Evolutionary conservation across 441 rosid species (phyloP).

Genomic region (Codiaeum variegatum): DNA sequence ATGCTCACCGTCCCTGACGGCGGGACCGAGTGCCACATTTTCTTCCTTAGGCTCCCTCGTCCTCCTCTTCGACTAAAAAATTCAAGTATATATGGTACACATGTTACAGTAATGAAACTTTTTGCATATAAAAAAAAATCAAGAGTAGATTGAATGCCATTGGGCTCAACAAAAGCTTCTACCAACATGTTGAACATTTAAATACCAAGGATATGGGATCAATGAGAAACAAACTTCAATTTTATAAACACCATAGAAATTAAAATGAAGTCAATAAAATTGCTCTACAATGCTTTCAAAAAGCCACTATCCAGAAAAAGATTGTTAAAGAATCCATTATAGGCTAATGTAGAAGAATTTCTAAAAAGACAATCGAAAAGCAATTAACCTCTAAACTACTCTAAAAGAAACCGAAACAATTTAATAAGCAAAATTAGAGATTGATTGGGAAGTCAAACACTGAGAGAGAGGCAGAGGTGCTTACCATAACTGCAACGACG

Average conservation of each 20-base stretch:
- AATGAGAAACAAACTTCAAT: not conserved
- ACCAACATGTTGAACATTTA: not conserved
- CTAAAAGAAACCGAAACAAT: not conserved
- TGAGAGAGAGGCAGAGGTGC: not conserved
- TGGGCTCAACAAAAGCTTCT: not conserved
- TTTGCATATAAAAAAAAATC: not conserved
- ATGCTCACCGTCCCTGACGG: constrained; percentile 61
- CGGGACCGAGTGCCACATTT: constrained; percentile 62
- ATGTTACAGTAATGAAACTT: not conserved
- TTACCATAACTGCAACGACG: constrained; percentile 31
- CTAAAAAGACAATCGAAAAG: not conserved
- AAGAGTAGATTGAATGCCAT: not conserved
- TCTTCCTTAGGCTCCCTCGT: constrained; percentile 75
- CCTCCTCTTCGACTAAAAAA: constrained; percentile 55
- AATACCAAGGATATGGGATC: not conserved
- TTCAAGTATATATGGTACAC: not conserved
- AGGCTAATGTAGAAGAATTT: not conserved
- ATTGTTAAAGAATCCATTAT: not conserved
- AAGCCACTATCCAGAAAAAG: not conserved
- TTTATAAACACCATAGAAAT: not conserved
- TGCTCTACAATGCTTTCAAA: not conserved
- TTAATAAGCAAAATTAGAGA: not conserved
- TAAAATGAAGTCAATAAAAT: not conserved
- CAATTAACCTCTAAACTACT: not conserved
- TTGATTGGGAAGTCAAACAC: not conserved